Percentiles rank a stretch among this genome's conserved stretches.
Evolutionary conservation across 768 basidiomycete species (phyloP).

Genomic region (Daedaleopsis nitida): DNA sequence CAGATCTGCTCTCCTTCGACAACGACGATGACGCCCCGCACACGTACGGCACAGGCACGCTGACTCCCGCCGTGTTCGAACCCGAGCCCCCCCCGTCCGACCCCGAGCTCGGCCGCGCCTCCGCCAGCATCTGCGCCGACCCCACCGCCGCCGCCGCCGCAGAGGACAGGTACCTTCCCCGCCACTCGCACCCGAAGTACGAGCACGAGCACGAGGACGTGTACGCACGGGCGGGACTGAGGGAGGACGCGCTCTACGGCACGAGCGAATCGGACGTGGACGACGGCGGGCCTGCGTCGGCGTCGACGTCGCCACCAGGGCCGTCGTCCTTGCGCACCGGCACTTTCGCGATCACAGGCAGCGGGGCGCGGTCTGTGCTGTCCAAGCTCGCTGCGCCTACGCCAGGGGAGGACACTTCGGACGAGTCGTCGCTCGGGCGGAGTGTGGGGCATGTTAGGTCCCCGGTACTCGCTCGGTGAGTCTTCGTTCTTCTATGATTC

Average conservation of each 20-base stretch:
- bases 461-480: slow-evolving; percentile 29
- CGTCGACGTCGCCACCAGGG: slow-evolving; percentile 15
- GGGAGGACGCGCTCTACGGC: no score
- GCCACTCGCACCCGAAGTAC: no score
- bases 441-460: slow-evolving; percentile 25
- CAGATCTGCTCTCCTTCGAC: slow-evolving; percentile 17
- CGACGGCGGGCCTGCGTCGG: slow-evolving; percentile 12
- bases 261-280: slow-evolving; percentile 17
- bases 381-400: not conserved
- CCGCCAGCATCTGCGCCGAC: slow-evolving; percentile 4
- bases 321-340: slow-evolving; percentile 4
- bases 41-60: slow-evolving; percentile 4
- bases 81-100: slow-evolving; percentile 18
- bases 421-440: slow-evolving; percentile 10
- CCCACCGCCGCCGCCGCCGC: not conserved
- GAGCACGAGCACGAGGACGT: no score
- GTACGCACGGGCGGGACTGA: no score
- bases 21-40: not conserved
- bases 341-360: slow-evolving; percentile 6
- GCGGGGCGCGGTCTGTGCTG: not conserved
- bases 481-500: not conserved
- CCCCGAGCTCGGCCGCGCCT: slow-evolving; percentile 16
- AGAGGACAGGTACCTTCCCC: not conserved
- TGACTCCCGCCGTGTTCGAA: slow-evolving; percentile 8
- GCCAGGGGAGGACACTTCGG: slow-evolving; percentile 7